phyloP scores from a whole-genome alignment of 192 early-diverging fungal species.

The Coemansia sp. region DNA sequence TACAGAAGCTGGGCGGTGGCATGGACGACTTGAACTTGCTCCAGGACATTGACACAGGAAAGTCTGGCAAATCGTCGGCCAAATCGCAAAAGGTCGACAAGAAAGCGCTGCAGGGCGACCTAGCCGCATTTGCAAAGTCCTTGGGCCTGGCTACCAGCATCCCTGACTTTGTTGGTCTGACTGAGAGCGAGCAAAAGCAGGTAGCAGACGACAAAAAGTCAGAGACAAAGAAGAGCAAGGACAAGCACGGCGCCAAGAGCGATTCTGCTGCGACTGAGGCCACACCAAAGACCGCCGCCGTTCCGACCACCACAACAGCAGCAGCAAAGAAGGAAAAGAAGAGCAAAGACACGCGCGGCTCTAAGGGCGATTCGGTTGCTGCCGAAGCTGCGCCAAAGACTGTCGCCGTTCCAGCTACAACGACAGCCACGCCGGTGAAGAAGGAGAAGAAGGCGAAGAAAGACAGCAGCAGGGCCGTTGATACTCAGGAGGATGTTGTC shows the following conservation, averaged over 20 bases:
- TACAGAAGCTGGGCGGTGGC: conserved; percentile 67
- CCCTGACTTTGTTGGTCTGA: conserved; percentile 34
- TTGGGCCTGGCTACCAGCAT: conserved; percentile 37
- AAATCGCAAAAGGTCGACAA: conserved; percentile 26
- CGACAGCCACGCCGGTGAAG: background rate
- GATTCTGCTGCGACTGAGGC: background rate
- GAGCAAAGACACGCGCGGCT: conserved; percentile 5
- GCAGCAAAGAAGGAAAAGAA: conserved; percentile 6
- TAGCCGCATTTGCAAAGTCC: conserved; percentile 48
- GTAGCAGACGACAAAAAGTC: background rate
- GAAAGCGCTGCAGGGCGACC: conserved; percentile 31
- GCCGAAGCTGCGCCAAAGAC: background rate
- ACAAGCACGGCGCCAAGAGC: background rate
- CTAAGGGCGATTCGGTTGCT: background rate
- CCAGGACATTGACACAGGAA: conserved; percentile 59
- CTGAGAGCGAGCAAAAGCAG: conserved; percentile 35
- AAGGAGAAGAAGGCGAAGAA: conserved; percentile 27
- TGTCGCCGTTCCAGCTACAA: background rate
- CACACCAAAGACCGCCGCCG: background rate
- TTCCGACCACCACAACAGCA: background rate
- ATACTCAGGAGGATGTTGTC: conserved; percentile 11
- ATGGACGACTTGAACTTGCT: conserved; percentile 64
- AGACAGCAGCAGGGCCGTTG: conserved; percentile 22
- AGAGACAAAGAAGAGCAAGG: background rate
- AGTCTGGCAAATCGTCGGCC: conserved; percentile 18